Evolutionary conservation across 495 filamentous ascomycete species (phyloP).

Genomic region (Aspergillus coremiiformis): DNA sequence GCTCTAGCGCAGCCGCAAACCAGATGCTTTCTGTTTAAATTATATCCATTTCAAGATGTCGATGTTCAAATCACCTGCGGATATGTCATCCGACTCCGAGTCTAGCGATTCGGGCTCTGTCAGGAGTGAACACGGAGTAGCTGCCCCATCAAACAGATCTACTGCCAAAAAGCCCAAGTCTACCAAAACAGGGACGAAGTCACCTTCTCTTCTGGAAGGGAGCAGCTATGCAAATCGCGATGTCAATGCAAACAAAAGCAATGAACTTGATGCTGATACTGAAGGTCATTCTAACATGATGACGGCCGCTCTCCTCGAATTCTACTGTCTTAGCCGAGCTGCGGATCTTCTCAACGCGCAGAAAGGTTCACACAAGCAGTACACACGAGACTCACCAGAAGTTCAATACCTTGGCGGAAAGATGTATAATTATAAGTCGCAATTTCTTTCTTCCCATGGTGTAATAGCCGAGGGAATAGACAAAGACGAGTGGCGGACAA

Average conservation of each 20-base stretch:
- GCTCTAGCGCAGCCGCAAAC: slow-evolving; percentile 1
- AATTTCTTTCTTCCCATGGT: slow-evolving; percentile 35
- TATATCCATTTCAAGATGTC: slow-evolving; percentile 29
- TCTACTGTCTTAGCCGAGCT: slow-evolving; percentile 39
- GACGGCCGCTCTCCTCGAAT: slow-evolving; percentile 40
- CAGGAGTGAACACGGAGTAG: slow-evolving; percentile 13
- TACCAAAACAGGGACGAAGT: slow-evolving; percentile 4
- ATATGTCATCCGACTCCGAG: slow-evolving; percentile 36
- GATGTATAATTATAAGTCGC: slow-evolving; percentile 36
- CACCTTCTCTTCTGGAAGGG: neutral
- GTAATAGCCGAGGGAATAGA: slow-evolving; percentile 35
- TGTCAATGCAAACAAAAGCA: slow-evolving; percentile 15
- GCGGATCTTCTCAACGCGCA: slow-evolving; percentile 41
- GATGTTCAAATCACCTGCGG: slow-evolving; percentile 38
- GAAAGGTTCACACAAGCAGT: slow-evolving; percentile 22
- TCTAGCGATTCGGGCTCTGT: slow-evolving; percentile 24
- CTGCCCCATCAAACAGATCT: slow-evolving; percentile 2
- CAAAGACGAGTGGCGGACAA: slow-evolving; percentile 28
- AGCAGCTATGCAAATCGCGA: slow-evolving; percentile 11
- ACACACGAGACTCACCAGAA: slow-evolving; percentile 39
- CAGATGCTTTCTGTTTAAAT: neutral
- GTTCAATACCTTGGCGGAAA: slow-evolving; percentile 34
- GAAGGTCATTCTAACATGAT: slow-evolving; percentile 37
- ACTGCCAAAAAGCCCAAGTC: neutral
- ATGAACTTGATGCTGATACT: slow-evolving; percentile 21